phyloP scores from a whole-genome alignment of 2,329 filamentous ascomycete species.

The Sclerotiophoma versabilis region DNA sequence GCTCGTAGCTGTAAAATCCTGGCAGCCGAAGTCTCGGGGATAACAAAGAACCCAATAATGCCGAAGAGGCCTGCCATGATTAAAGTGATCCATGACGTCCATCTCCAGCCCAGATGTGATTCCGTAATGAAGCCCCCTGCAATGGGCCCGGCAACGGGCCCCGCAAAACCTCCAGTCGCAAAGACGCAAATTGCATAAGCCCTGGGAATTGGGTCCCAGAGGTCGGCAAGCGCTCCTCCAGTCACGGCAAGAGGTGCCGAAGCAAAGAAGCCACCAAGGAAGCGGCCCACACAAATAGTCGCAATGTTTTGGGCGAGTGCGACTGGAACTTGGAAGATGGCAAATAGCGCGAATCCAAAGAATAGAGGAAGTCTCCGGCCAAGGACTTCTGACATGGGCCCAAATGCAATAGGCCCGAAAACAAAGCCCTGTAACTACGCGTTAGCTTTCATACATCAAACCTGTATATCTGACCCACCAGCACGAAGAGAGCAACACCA shows the following conservation, averaged over 20 bases:
- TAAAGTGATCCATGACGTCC: slow-evolving; percentile 49
- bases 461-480: slow-evolving; percentile 24
- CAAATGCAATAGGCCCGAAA: slow-evolving; percentile 52
- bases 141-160: slow-evolving; percentile 58
- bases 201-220: slow-evolving; percentile 47
- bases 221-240: slow-evolving; percentile 45
- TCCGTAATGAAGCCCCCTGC: slow-evolving; percentile 46
- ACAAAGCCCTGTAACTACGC: slow-evolving; percentile 56
- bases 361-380: slow-evolving; percentile 51
- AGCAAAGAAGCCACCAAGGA: slow-evolving; percentile 60
- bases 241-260: slow-evolving; percentile 50
- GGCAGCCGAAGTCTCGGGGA: slow-evolving; percentile 42
- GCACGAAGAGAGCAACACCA: slow-evolving; percentile 58
- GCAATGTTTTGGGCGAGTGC: slow-evolving; percentile 57
- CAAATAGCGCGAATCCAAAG: slow-evolving; percentile 45
- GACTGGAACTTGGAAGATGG: slow-evolving; percentile 50
- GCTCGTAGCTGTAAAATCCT: slow-evolving; percentile 42
- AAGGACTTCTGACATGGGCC: slow-evolving; percentile 61
- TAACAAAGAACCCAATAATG: slow-evolving; percentile 29
- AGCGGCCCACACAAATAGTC: slow-evolving; percentile 60
- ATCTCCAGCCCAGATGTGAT: slow-evolving; percentile 46
- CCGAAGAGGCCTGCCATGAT: slow-evolving; percentile 44
- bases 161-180: slow-evolving; percentile 45
- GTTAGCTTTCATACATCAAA: neutral
- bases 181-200: slow-evolving; percentile 49